These are phyloP conservation scores for Ilyonectria destructans DNA, from an alignment of 2,329 filamentous ascomycete genomes.

Conservation along the genomic window DNA sequence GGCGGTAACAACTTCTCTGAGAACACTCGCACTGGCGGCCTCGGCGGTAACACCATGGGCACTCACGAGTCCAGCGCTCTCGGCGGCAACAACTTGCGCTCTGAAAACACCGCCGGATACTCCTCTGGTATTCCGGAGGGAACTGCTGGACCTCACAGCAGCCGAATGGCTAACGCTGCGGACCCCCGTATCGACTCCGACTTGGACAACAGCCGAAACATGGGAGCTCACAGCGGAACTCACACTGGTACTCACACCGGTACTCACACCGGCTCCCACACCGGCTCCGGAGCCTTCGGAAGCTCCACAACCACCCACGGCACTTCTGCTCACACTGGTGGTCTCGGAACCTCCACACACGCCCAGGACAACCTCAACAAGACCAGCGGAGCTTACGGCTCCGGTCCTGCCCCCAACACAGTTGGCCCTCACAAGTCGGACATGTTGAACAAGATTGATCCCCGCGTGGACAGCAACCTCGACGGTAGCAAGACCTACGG, in stretches of 20 bases:
- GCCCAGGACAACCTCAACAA: slow-evolving; percentile 31
- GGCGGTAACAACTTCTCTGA: not conserved
- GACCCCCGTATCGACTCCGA: slow-evolving; percentile 71
- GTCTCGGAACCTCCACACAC: not conserved
- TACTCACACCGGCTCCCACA: slow-evolving; percentile 36
- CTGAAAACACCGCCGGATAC: slow-evolving; percentile 21
- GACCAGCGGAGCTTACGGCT: slow-evolving; percentile 56
- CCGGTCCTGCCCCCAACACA: slow-evolving; percentile 50
- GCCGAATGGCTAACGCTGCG: slow-evolving; percentile 63
- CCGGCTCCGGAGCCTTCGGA: slow-evolving; percentile 34
- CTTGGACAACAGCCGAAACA: slow-evolving; percentile 57
- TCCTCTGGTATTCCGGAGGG: slow-evolving; percentile 42
- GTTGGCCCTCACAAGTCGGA: slow-evolving; percentile 66
- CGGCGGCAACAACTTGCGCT: not conserved
- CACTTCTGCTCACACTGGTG: slow-evolving; percentile 28
- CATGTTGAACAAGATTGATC: slow-evolving; percentile 67
- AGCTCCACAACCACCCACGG: slow-evolving; percentile 35
- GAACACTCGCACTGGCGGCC: slow-evolving; percentile 6
- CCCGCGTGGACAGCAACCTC: slow-evolving; percentile 69
- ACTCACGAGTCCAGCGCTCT: not conserved
- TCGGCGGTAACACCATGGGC: slow-evolving; percentile 7
- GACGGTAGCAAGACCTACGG: slow-evolving; percentile 64
- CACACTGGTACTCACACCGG: slow-evolving; percentile 36
- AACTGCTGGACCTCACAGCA: slow-evolving; percentile 61
- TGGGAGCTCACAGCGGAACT: slow-evolving; percentile 36